These are phyloP conservation scores for Ceratobasidium sp. DNA, from an alignment of 1,284 basidiomycete species.

Conservation along the genomic window DNA sequence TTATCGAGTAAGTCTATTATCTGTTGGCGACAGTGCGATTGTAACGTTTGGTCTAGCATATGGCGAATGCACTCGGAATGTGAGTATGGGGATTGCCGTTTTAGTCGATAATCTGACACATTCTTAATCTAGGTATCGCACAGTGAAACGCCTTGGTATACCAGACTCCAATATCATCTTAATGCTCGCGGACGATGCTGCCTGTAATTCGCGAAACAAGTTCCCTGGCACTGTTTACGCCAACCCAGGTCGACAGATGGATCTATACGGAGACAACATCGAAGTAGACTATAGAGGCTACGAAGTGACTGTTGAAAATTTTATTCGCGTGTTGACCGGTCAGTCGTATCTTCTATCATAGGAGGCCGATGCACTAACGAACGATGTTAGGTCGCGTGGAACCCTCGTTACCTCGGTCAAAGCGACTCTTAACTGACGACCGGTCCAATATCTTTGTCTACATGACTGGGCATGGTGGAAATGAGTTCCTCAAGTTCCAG, in stretches of 20 bases:
- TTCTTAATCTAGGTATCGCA: slow-evolving; percentile 81
- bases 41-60: slow-evolving; percentile 72
- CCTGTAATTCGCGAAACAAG: slow-evolving; percentile 93
- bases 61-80: slow-evolving; percentile 98
- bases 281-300: slow-evolving; percentile 99
- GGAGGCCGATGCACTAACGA: background rate
- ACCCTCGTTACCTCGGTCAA: slow-evolving; percentile 85
- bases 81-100: slow-evolving; percentile 57
- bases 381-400: slow-evolving; percentile 79
- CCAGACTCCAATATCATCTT: slow-evolving; percentile 98
- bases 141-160: slow-evolving; percentile 96
- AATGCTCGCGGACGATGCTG: slow-evolving; percentile 97
- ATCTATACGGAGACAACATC: slow-evolving; percentile 95
- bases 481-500: slow-evolving; percentile 99
- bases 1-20: slow-evolving; percentile 81
- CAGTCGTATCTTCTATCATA: background rate
- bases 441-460: slow-evolving; percentile 97
- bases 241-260: slow-evolving; percentile 80
- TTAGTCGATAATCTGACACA: background rate
- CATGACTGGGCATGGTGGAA: slow-evolving; percentile 98
- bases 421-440: slow-evolving; percentile 91
- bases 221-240: slow-evolving; percentile 94
- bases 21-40: slow-evolving; percentile 8
- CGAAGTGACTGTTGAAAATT: slow-evolving; percentile 97
- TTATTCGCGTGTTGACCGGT: slow-evolving; percentile 92